Evolutionary conservation across 2,329 filamentous ascomycete genomes (phyloP).

Genomic region (Ophiostoma australiae): DNA sequence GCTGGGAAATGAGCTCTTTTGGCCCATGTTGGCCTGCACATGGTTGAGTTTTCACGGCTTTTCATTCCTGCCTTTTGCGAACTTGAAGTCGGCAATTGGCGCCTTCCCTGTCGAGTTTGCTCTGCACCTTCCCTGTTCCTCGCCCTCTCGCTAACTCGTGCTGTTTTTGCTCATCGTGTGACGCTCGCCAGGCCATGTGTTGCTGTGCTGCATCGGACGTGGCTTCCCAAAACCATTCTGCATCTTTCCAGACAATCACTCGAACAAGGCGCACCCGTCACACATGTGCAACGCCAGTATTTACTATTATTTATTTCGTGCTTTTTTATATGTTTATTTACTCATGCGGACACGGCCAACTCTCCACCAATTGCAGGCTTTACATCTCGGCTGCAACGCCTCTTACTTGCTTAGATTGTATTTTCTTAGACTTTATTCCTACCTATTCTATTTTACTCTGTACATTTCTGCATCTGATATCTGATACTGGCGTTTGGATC

Average conservation of each 20-base stretch:
- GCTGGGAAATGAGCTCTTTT: slow-evolving; percentile 20
- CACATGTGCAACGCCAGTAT: slow-evolving; percentile 1
- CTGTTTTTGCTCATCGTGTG: background rate
- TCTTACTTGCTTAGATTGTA: background rate
- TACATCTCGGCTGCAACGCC: background rate
- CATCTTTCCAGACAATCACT: background rate
- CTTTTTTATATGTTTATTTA: background rate
- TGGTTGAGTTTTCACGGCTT: background rate
- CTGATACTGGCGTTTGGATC: background rate
- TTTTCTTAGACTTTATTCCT: background rate
- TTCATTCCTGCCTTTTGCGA: background rate
- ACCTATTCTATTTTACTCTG: too few relatives aligned
- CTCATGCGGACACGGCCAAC: background rate
- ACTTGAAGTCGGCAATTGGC: background rate
- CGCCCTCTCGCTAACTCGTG: background rate
- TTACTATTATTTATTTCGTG: background rate
- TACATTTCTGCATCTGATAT: background rate
- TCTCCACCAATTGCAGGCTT: slow-evolving; percentile 1
- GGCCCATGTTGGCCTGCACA: background rate
- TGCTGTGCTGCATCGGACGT: slow-evolving; percentile 8
- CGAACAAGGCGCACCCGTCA: slow-evolving; percentile 1
- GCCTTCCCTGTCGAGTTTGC: background rate
- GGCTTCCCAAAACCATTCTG: background rate
- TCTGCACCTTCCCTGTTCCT: background rate
- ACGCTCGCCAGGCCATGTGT: slow-evolving; percentile 8